phyloP scores from a whole-genome alignment of 257 asterid genomes.

The Plantago major region DNA sequence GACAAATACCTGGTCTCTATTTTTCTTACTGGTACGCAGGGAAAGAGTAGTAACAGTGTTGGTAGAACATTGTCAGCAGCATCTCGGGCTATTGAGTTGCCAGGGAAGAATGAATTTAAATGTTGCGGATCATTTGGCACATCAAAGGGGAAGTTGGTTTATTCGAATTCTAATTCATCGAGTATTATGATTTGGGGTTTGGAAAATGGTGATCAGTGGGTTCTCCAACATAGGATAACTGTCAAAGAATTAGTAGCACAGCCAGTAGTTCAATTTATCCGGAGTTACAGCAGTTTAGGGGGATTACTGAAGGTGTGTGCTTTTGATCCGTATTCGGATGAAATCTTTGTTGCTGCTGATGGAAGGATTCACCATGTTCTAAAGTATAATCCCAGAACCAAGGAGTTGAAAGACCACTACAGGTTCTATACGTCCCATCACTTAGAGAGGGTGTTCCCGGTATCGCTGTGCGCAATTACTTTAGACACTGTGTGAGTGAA shows the following conservation, averaged over 20 bases:
- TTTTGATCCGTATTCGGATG: background rate
- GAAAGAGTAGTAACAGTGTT: background rate
- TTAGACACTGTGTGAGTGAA: background rate
- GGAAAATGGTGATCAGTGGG: no score
- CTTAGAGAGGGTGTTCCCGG: background rate
- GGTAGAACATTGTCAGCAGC: background rate
- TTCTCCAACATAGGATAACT: no score
- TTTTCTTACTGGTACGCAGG: background rate
- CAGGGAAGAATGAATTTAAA: background rate
- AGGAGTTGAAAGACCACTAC: background rate
- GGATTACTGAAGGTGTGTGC: background rate
- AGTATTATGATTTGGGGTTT: no score
- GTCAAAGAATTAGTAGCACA: no score
- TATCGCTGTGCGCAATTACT: background rate
- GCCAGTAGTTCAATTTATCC: no score
- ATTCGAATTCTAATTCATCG: no score
- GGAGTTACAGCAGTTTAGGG: no score
- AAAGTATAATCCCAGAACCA: slow-evolving; percentile 4
- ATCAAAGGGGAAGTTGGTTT: no score
- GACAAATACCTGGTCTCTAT: background rate
- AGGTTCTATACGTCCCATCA: background rate
- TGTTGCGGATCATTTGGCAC: no score
- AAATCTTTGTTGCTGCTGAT: background rate
- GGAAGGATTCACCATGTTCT: background rate
- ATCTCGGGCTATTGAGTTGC: background rate